Base-by-base conservation (phyloP, 257 asterid genomes). In the Capsicum pubescens region DNA sequence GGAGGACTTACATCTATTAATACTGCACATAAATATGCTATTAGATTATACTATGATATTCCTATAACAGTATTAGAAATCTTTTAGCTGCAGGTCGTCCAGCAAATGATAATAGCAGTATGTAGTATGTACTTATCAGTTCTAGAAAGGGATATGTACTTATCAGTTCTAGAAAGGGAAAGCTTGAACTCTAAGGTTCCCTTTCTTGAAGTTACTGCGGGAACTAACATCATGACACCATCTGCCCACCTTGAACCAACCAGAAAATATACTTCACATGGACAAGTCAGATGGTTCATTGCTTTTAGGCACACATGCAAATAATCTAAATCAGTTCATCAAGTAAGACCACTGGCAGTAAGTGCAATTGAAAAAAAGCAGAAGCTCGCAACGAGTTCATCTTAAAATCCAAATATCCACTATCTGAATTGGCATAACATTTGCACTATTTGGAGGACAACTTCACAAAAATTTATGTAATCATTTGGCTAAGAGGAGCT, bases 171-270 rank as follows among this genome's bases (percentile, higher is more conserved):
- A 46, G 58, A 71, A 46, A 44, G 32, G 58, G 58, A 71, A 6
- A n/a, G 6, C 17, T 71, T 46, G 58, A 70, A 70, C 15, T 16
- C 79, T 70, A 9, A 71, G 32, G 79, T 46, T 74, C 14, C 46
- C 21, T 0, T 52, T 77, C 16, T 77, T 77, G 82, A 77, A 77
- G 81, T 48, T 76, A 26, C 81, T 52, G 63, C 81, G 21, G 61
- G 81, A 76, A 76, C 63, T 52, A 13, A 52, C 81, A 76, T 26
- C 81, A 21, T 21, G 60, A 74, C 61, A 21, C 61, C 81, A 52
- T 46, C 26, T 14, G 32, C 15, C 48, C 46, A 52, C 15, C 63
- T 76, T 52, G 81, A 76, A 52, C 21, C 46, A 76, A 76, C 81
- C 52, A 76, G 14, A 52, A 52, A 52, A 14, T 8, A 54, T 13